Evolutionary conservation across 176 grass and related monocot genomes (phyloP), one percentile per base, ranked within the genome.

Genomic region (Zoysia japonica): DNA sequence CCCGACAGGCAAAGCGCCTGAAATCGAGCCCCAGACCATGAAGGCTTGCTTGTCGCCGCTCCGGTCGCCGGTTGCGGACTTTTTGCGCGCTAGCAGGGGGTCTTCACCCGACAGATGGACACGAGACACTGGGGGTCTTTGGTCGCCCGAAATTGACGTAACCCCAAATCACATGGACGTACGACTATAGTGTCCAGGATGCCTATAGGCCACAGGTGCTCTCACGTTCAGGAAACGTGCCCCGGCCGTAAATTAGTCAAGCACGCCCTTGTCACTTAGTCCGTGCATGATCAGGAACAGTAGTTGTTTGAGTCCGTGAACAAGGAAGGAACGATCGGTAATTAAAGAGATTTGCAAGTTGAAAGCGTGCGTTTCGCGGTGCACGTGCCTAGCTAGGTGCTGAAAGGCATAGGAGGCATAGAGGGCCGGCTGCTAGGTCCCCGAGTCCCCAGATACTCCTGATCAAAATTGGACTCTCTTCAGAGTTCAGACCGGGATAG

Each of bases 1-100:
- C 74, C 55, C 77, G 50, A 76, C 71, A 71, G 77, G 70, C 81
- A 80, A 65, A 84, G 65, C 39, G 57, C 87, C 82, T 71, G 87
- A 88, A 80, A 76, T 88, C 71, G 71, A 65, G 87, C 65, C 70
- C 17, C 7, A 36, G 80, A 76, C 48, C 47, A 84, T 43, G 87
- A 7, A 65, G 47, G 9, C 40, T 43, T 54, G 47, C 67, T 70
- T 43, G 68, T 72, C 68, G 45, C 48, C 45, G 19, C 59, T 68
- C 80, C 37, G 45, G 46, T 62, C 19, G 45, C 42, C 80, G 20
- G 37, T 49, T 42, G 49, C 28, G 49, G 68, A 65, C 52, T 77
- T 77, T 49, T 61, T 11, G 14, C 38, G 10, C 11, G 3, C 59
- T 16, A 60, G 35, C 59, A 9, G 36, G 46, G 9, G 15, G 35